Base-by-base conservation (phyloP, 331 rosid genomes). In the Rhamnella rubrinervis region DNA sequence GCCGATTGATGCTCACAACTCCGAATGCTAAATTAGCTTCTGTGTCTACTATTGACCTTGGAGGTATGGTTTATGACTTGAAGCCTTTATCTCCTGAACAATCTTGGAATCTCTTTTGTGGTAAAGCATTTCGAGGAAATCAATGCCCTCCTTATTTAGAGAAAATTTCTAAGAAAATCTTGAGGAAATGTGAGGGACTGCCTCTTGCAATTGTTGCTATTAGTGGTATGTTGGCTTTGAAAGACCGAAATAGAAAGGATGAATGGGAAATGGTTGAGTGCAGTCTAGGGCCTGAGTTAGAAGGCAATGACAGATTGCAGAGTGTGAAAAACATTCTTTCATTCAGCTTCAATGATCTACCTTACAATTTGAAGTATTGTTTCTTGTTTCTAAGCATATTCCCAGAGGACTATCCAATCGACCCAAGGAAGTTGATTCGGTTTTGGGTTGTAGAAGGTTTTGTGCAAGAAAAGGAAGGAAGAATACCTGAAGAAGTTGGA, bases 1-100 rank as follows among this genome's bases (percentile, higher is more conserved):
- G 73, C 68, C 41, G 63, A 67, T 44, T 75, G 0, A 75, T 75
- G 68, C 67, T 75, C 58, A 67, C 79, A 10, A 75, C 79, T 18
- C 59, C 74, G 11, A 67, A 52, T 15, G 19, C 68, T 20, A 69
- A 75, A 11, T 52, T 75, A 39, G 79, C 79, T 2, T 59, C 62
- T 37, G 37, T 62, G 4, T 23, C 63, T 1, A n/a, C 73, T 4
- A 59, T 26, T 8, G 53, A 15, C 1, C 61, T 50, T 21, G 23
- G 19, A 39, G 58, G 69, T 11, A 38, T 38, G 46, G 68, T 44
- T 38, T 75, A 75, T 52, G 17, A 51, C 8, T 67, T 75, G 23
- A 62, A 23, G 73, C 73, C 73, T 12, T 61, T 75, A 37, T 16
- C 68, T 37, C 19, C 9, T 2, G 28, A 40, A 8, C 74, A 59